Evolutionary conservation across 495 filamentous ascomycete genomes (phyloP), one percentile per base, ranked within the genome.

Genomic region (Trichocladium uniseriatum): DNA sequence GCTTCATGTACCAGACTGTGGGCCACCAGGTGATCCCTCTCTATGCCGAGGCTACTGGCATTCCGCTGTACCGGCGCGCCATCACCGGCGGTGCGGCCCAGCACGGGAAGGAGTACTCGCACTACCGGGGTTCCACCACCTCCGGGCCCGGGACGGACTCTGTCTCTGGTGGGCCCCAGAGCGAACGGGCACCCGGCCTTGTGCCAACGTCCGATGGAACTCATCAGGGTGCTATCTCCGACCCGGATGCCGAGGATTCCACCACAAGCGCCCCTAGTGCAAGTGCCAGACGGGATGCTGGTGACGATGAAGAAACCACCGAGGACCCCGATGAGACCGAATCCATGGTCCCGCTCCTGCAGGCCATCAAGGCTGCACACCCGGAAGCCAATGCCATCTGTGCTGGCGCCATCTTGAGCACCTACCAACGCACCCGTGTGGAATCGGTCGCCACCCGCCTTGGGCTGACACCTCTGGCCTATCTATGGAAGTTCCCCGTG

Each of bases 1-100:
- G 87, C 74, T 95, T 88, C 80, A 97, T 98, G 92, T 98, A 96
- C 75, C 92, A 98, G 71, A 97, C 94, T 1, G 86, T 94, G 43
- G 92, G 92, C 34, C 90, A 96, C 68, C 73, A 74, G 44, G 68
- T 96, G 16, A 84, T 96, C 41, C 92, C 91, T 6, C 76, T 94
- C 16, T 97, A 95, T 63, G 79, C 81, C 50, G 56, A 76, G 27
- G 87, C 86, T 2, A 80, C 95, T 3, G 75, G 72, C 2, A 68
- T 95, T 27, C 90, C 90, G 9, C 72, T 95, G 1, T 94, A 89
- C 63, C 80, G 90, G 13, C 77, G 75, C 40, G 68, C 76, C 18
- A 96, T 97, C 60, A 56, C 54, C 3, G 90, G 88, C 34, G 66
- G 61, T 2, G 84, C 85, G 0, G 71, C 84, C 18, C 79, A 89